Base-by-base conservation (phyloP, 169 alveolate genomes). In the Plasmodium billcollinsi region DNA sequence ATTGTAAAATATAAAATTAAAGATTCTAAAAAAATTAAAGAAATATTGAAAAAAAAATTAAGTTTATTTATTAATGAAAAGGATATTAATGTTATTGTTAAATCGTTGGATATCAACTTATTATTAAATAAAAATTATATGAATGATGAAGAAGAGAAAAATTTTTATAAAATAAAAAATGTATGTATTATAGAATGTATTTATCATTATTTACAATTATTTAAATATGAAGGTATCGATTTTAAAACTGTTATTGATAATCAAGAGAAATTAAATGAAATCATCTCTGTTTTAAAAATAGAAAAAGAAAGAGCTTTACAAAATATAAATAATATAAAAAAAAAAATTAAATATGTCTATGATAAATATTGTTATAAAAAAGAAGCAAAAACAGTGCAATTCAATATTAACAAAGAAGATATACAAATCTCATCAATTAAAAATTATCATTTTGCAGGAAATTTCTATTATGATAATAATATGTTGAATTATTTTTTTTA, bases 201-300 rank as follows among this genome's bases (percentile, higher is more conserved):
- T 6, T 83, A 83, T 61, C 91, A 83, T 73, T 83, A 69, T 61
- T 47, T 83, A 52, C 91, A 83, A 47, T 26, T 83, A 50, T 61
- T 69, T 21, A 83, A 83, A 29, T 83, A 83, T 29, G 91, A 83
- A 83, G 91, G 91, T 14, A 83, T 83, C 11, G 18, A 83, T 43
- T 83, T 69, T 83, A 33, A 70, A 33, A 39, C 18, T 33, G 70
- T 83, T 14, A 15, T 66, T 12, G 52, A 70, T 4, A 26, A 69
- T 14, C 74, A 69, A 24, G 73, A 83, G 0, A 83, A 52, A n/a
- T 61, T 83, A 39, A 26, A 83, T 14, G 43, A 9, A 39, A 20
- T 83, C 4, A 83, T 83, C 33, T 69, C 24, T 29, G 6, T 83
- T 3, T 61, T 83, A 1, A 83, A 83, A 43, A 43, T 54, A 18